A percentile compares a stretch with the other conserved stretches of the same genome.
These are phyloP conservation scores for Xylariaceae sp. DNA, from an alignment of 2,329 filamentous ascomycete genomes.

Conservation along the genomic window DNA sequence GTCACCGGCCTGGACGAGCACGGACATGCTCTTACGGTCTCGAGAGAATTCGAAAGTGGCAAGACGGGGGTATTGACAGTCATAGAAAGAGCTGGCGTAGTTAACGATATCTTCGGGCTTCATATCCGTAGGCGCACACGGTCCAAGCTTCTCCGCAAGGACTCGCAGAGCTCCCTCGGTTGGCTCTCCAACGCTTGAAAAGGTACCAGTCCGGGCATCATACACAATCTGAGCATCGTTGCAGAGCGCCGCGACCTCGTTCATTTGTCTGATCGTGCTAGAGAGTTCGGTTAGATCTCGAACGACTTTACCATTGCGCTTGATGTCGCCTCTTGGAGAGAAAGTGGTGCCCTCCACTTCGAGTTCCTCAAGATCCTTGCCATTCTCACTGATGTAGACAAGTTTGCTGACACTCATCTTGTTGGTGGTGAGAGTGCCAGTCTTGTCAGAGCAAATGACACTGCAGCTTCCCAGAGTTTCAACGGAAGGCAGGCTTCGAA, in stretches of 20 bases:
- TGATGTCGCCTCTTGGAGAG: constrained; percentile 72
- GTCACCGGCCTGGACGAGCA: constrained; percentile 67
- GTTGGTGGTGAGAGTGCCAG: constrained; percentile 94
- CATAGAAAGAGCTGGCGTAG: constrained; percentile 78
- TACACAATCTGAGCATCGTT: constrained; percentile 83
- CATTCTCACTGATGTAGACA: constrained; percentile 72
- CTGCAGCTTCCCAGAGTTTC: constrained; percentile 98
- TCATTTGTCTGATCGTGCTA: constrained; percentile 72
- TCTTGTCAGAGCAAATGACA: constrained; percentile 99
- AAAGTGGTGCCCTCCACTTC: constrained; percentile 93
- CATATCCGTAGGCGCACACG: constrained; percentile 55
- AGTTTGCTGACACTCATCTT: constrained; percentile 98
- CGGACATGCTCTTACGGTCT: constrained; percentile 99
- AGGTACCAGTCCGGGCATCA: constrained; percentile 68
- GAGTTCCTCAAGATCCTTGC: constrained; percentile 72
- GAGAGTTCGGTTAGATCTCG: constrained; percentile 66
- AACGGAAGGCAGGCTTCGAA: constrained; percentile 91
- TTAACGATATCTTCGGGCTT: constrained; percentile 64
- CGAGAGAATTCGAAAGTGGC: constrained; percentile 95
- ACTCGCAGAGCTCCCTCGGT: constrained; percentile 91
- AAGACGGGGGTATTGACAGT: constrained; percentile 66
- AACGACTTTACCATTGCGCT: constrained; percentile 60
- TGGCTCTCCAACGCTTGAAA: constrained; percentile 83
- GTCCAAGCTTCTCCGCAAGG: constrained; percentile 90
- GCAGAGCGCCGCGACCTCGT: constrained; percentile 68